These are phyloP conservation scores for Kodamaea derodonti DNA, from an alignment of 1,139 yeast genomes.

Conservation along the genomic window DNA sequence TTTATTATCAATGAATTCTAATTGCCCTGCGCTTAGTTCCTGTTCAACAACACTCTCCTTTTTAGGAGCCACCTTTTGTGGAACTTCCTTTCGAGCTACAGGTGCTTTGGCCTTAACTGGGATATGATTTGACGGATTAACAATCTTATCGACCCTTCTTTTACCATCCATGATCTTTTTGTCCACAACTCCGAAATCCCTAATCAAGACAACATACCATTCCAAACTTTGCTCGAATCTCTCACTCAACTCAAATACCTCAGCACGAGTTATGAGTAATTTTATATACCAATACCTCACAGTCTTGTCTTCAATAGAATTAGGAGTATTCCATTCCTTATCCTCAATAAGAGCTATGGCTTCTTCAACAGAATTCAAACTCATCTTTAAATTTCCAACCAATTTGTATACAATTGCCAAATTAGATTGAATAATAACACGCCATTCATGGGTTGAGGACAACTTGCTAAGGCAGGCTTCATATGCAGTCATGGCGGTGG, in stretches of 20 bases:
- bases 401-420: constrained; percentile 68
- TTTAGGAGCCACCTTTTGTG: constrained; percentile 9
- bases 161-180: constrained; percentile 74
- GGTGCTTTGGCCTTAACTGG: constrained; percentile 15
- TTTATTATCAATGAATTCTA: constrained; percentile 12
- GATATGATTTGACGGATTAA: constrained; percentile 42
- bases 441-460: constrained; percentile 62
- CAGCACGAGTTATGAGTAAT: constrained; percentile 68
- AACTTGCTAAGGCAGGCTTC: constrained; percentile 57
- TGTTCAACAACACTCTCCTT: neutral
- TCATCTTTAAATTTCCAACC: constrained; percentile 69
- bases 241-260: constrained; percentile 77
- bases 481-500: constrained; percentile 60
- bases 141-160: constrained; percentile 66
- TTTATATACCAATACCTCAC: constrained; percentile 73
- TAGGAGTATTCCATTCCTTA: constrained; percentile 19
- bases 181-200: constrained; percentile 59
- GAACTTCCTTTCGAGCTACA: constrained; percentile 7
- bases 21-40: constrained; percentile 12
- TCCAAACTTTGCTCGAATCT: constrained; percentile 59
- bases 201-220: constrained; percentile 58
- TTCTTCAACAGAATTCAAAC: constrained; percentile 48
- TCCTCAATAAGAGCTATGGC: constrained; percentile 60
- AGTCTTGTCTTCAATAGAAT: constrained; percentile 46
- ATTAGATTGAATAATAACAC: constrained; percentile 72